Evolutionary conservation across 78 protist genomes (phyloP).

Genomic region (Dictyostelium capitatum): DNA sequence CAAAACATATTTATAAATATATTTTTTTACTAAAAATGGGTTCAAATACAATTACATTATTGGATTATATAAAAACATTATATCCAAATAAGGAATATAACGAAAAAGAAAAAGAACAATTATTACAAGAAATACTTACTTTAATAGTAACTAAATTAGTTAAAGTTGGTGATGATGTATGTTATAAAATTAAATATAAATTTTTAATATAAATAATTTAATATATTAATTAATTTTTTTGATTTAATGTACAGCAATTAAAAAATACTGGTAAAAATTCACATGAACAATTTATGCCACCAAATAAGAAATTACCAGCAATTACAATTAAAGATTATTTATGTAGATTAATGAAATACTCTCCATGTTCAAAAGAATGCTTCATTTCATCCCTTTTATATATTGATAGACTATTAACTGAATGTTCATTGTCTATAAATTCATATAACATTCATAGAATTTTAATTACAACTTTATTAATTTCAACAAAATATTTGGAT

Average conservation of each 20-base stretch:
- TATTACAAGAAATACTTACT: conserved; percentile 31
- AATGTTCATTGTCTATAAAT: conserved; percentile 41
- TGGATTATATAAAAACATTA: conserved; percentile 11
- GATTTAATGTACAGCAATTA: background rate
- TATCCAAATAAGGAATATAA: background rate
- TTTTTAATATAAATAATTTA: background rate
- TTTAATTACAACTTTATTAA: conserved; percentile 56
- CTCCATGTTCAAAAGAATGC: conserved; percentile 78
- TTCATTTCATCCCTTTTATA: conserved; percentile 47
- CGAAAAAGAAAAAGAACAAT: conserved; percentile 40
- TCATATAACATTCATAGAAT: conserved; percentile 66
- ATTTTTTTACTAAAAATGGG: background rate
- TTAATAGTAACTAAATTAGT: conserved; percentile 29
- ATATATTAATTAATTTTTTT: background rate
- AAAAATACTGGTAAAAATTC: conserved; percentile 29
- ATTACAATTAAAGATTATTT: conserved; percentile 55
- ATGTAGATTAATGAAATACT: conserved; percentile 61
- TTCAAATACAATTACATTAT: background rate
- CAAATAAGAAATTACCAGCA: conserved; percentile 71
- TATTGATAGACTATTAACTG: conserved; percentile 42
- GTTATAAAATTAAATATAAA: background rate
- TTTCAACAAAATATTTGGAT: conserved; percentile 73
- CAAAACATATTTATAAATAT: background rate
- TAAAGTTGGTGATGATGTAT: conserved; percentile 54
- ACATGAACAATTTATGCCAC: conserved; percentile 62